Evolutionary conservation across 805 yeast genomes (phyloP).

Genomic region (Lachancea mirantina): DNA sequence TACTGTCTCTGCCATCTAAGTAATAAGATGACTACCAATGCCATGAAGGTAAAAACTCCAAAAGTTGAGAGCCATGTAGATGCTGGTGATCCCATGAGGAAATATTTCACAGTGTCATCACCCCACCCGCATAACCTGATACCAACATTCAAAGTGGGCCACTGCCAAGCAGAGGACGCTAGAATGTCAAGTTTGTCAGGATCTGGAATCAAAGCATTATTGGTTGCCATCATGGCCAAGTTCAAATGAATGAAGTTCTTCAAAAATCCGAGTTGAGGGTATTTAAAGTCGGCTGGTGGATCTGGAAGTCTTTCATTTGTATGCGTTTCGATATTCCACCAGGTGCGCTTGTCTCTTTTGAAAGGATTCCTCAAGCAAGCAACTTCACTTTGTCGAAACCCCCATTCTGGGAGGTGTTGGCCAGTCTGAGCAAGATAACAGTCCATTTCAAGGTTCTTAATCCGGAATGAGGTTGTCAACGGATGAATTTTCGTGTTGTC

Average conservation of each 20-base stretch:
- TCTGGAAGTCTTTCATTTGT: slow-evolving; percentile 58
- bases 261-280: slow-evolving; percentile 71
- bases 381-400: slow-evolving; percentile 77
- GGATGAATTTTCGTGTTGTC: slow-evolving; percentile 53
- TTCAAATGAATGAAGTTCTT: slow-evolving; percentile 71
- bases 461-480: slow-evolving; percentile 65
- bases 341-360: slow-evolving; percentile 73
- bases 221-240: slow-evolving; percentile 90
- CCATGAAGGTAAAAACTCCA: slow-evolving; percentile 51
- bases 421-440: slow-evolving; percentile 79
- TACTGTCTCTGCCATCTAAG: slow-evolving; percentile 82
- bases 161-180: slow-evolving; percentile 78
- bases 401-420: slow-evolving; percentile 68
- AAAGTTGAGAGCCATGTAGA: slow-evolving; percentile 70
- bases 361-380: slow-evolving; percentile 57
- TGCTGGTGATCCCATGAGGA: slow-evolving; percentile 68
- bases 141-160: slow-evolving; percentile 76
- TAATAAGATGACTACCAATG: slow-evolving; percentile 38
- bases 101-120: slow-evolving; percentile 55
- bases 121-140: slow-evolving; percentile 76
- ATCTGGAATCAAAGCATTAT: slow-evolving; percentile 76
- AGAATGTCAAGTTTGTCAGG: slow-evolving; percentile 64
- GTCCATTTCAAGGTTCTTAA: slow-evolving; percentile 54
- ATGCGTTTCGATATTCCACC: slow-evolving; percentile 83
- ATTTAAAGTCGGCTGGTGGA: slow-evolving; percentile 27